A percentile compares a stretch with the other conserved stretches of the same genome.
These are phyloP conservation scores for Neopestalotiopsis sp. DNA, from an alignment of 2,329 filamentous ascomycete genomes.

Conservation along the genomic window DNA sequence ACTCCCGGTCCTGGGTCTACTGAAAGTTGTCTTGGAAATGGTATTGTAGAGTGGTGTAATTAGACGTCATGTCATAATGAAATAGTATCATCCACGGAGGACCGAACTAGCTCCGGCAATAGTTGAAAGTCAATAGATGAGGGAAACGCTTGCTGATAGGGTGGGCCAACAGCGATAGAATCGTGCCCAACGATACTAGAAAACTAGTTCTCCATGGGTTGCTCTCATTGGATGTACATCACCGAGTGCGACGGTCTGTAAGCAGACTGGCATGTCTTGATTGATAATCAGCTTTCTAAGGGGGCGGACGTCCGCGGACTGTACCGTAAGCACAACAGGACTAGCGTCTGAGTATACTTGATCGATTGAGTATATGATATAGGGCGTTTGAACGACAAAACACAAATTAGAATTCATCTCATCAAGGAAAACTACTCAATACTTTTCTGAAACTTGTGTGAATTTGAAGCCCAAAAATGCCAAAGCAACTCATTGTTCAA, in stretches of 20 bases:
- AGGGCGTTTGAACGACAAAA: background rate
- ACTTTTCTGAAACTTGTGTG: too few relatives aligned
- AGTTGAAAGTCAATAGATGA: too few relatives aligned
- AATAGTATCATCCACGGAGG: background rate
- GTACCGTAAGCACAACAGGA: background rate
- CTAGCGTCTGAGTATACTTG: background rate
- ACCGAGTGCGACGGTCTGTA: conserved; percentile 20
- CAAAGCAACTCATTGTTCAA: conserved; percentile 40
- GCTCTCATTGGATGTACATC: too few relatives aligned
- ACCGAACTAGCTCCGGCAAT: too few relatives aligned
- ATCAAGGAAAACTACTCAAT: background rate
- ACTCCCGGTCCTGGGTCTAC: background rate
- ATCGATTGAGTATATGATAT: conserved; percentile 1
- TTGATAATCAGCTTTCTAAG: background rate
- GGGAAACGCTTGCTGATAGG: too few relatives aligned
- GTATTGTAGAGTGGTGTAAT: background rate
- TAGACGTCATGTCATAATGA: background rate
- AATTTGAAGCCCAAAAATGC: conserved; percentile 22
- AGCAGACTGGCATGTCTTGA: background rate
- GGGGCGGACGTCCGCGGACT: background rate
- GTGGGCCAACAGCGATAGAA: too few relatives aligned
- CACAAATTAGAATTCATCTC: too few relatives aligned
- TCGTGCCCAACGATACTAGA: too few relatives aligned
- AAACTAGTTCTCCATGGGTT: too few relatives aligned
- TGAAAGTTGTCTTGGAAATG: background rate